These are phyloP conservation scores for Aspergillus sp. DNA, from an alignment of 2,329 filamentous ascomycete species.

Conservation along the genomic window DNA sequence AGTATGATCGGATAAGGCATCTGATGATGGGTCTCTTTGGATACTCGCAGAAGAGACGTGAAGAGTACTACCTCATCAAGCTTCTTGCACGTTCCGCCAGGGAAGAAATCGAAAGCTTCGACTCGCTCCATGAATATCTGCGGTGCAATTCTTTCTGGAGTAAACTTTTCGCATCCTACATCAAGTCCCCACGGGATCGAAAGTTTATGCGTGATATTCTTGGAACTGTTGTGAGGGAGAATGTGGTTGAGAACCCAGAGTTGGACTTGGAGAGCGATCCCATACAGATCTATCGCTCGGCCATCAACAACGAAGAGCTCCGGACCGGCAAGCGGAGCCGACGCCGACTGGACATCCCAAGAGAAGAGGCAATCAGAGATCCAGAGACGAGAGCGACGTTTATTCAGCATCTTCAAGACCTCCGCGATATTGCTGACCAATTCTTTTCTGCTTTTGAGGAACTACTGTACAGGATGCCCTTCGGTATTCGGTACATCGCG, in stretches of 20 bases:
- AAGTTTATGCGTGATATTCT: constrained; percentile 89
- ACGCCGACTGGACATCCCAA: constrained; percentile 78
- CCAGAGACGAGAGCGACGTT: constrained; percentile 89
- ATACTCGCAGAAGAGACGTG: constrained; percentile 92
- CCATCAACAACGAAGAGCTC: constrained; percentile 96
- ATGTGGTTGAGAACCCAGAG: constrained; percentile 87
- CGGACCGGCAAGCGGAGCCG: constrained; percentile 82
- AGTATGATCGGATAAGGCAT: constrained; percentile 88
- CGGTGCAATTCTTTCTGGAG: constrained; percentile 93
- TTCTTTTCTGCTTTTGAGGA: constrained; percentile 83
- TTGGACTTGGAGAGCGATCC: constrained; percentile 95
- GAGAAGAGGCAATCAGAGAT: constrained; percentile 94
- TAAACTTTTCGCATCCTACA: constrained; percentile 82
- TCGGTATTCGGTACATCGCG: constrained; percentile 84
- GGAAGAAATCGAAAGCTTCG: constrained; percentile 78
- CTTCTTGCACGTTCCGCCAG: constrained; percentile 78
- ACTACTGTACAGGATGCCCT: constrained; percentile 83
- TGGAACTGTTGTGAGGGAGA: constrained; percentile 81
- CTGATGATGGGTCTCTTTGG: constrained; percentile 96
- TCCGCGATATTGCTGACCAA: constrained; percentile 91
- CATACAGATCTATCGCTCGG: constrained; percentile 92
- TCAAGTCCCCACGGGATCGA: constrained; percentile 85
- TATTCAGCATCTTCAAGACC: constrained; percentile 89
- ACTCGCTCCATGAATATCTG: constrained; percentile 77
- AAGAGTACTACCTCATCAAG: constrained; percentile 95